phyloP scores from a whole-genome alignment of 1,139 yeast genomes.

The Scheffersomyces stambukii region DNA sequence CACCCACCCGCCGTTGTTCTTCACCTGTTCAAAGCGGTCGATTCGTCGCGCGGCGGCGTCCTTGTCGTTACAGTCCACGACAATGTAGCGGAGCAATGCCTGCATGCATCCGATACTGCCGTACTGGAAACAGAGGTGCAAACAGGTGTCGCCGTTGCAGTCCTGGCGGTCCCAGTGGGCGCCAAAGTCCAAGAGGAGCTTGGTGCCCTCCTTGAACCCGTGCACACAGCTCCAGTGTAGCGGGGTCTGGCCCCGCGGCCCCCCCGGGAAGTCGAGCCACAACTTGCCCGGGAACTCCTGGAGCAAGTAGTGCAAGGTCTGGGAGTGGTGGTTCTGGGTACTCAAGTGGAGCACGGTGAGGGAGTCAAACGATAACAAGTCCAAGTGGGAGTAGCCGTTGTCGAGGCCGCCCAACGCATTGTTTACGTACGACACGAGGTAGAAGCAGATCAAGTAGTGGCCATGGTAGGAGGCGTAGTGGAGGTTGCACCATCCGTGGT shows the following conservation, averaged over 20 bases:
- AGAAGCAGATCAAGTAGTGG: conserved; percentile 71
- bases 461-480: conserved; percentile 88
- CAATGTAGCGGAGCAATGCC: conserved; percentile 44
- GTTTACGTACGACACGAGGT: conserved; percentile 37
- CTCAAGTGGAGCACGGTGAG: conserved; percentile 78
- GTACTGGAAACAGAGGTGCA: conserved; percentile 77
- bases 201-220: conserved; percentile 69
- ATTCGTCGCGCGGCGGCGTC: conserved; percentile 45
- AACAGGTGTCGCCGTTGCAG: conserved; percentile 65
- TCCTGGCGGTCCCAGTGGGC: conserved; percentile 67
- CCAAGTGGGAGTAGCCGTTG: conserved; percentile 19
- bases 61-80: conserved; percentile 11
- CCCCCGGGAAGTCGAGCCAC: conserved; percentile 51
- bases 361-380: conserved; percentile 55
- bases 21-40: conserved; percentile 19
- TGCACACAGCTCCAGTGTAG: conserved; percentile 67
- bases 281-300: conserved; percentile 72
- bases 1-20: conserved; percentile 64
- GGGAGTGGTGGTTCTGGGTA: conserved; percentile 60
- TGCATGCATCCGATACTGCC: conserved; percentile 66
- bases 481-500: conserved; percentile 83
- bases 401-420: conserved; percentile 16
- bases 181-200: conserved; percentile 71
- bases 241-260: conserved; percentile 59
- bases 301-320: conserved; percentile 74